These are phyloP conservation scores for Citrus trifoliata DNA, from an alignment of 345 rosid species.

Conservation along the genomic window DNA sequence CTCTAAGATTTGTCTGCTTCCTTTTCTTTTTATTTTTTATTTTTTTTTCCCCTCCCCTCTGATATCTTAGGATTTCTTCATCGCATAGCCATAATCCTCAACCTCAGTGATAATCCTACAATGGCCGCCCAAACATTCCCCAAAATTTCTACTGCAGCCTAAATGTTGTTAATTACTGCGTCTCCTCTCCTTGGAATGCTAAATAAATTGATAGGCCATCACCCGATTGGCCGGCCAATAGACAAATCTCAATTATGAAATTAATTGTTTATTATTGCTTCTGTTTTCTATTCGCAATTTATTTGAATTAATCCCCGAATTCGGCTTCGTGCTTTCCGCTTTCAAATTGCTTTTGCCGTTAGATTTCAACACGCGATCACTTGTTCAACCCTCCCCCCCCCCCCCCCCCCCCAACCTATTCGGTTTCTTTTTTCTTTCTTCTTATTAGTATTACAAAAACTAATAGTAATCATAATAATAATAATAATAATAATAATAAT, in stretches of 20 bases:
- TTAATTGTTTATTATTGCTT: neutral
- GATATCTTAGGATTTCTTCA: too few species aligned
- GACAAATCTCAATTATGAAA: neutral
- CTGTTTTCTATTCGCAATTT: neutral
- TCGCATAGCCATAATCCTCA: too few species aligned
- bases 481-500: too few species aligned
- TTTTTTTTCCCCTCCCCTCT: too few species aligned
- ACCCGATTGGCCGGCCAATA: neutral
- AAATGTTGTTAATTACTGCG: neutral
- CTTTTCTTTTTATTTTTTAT: too few species aligned
- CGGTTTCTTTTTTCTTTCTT: neutral
- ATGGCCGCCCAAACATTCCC: too few species aligned
- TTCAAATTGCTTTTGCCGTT: neutral
- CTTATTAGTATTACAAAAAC: too few species aligned
- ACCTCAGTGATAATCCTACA: too few species aligned
- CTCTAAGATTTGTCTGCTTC: too few species aligned
- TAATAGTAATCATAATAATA: too few species aligned
- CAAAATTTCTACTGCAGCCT: neutral
- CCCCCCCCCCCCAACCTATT: rapidly evolving
- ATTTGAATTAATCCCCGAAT: too few species aligned
- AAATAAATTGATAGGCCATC: neutral
- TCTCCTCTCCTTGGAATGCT: neutral
- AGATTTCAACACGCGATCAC: neutral
- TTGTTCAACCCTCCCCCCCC: neutral
- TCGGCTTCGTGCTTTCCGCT: neutral